Percentiles rank a stretch among this genome's conserved stretches.
Conservation (phyloP, 2,329 filamentous ascomycete genomes). For the Escovopsis weberi region DNA sequence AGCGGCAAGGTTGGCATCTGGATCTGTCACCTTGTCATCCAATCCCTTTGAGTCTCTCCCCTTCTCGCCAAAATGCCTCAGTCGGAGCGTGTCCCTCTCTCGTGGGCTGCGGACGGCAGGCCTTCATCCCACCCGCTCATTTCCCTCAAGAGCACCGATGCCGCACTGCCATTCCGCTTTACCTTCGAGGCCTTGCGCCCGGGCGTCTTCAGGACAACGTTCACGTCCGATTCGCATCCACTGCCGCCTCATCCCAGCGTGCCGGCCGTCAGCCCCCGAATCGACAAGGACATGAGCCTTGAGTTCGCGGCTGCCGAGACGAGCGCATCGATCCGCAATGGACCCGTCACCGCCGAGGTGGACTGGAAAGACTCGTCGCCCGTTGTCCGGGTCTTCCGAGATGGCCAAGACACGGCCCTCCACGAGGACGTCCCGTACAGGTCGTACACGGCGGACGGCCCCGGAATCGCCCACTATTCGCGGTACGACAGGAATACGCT, state of each 20-base stretch:
- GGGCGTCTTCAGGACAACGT: conserved; percentile 54
- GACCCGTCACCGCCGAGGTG: conserved; percentile 36
- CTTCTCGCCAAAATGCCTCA: conserved; percentile 12
- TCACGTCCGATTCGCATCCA: conserved; percentile 45
- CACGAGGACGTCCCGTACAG: conserved; percentile 49
- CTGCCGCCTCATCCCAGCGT: conserved; percentile 52
- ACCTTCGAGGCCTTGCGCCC: conserved; percentile 46
- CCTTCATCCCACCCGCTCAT: conserved; percentile 12
- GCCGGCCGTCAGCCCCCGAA: conserved; percentile 19
- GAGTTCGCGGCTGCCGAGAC: conserved; percentile 13
- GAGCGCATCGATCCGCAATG: conserved; percentile 29
- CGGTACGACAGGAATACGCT: conserved; percentile 46
- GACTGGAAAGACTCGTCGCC: conserved; percentile 42
- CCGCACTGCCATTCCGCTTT: conserved; percentile 35
- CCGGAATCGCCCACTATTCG: conserved; percentile 50
- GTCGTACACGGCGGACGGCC: conserved; percentile 48
- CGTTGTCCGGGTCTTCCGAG: conserved; percentile 39
- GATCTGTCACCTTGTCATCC: too few relatives aligned
- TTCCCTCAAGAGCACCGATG: conserved; percentile 10
- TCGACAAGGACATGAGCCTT: conserved; percentile 11
- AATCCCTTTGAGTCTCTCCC: too few relatives aligned
- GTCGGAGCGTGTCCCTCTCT: conserved; percentile 14
- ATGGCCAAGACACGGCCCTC: conserved; percentile 29
- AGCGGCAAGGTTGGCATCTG: too few relatives aligned
- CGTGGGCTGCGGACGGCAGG: conserved; percentile 15